Evolutionary conservation across 2,329 filamentous ascomycete genomes (phyloP).

Genomic region (Cordyceps militaris): DNA sequence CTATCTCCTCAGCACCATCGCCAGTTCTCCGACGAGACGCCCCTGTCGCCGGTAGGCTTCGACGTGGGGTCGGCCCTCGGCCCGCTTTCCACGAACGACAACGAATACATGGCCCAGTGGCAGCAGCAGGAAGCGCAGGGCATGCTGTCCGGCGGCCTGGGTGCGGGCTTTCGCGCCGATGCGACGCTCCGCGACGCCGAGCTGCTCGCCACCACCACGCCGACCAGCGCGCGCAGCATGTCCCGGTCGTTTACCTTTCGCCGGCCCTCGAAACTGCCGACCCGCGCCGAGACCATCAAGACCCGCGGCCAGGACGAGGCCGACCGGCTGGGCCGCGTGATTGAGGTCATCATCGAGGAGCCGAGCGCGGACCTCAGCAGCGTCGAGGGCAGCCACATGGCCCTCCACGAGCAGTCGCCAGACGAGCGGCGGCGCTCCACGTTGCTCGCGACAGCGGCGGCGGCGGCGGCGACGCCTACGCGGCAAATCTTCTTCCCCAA

Average conservation of each 20-base stretch:
- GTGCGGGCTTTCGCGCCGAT: slow-evolving; percentile 44
- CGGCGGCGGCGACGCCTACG: slow-evolving; percentile 18
- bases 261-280: slow-evolving; percentile 21
- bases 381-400: slow-evolving; percentile 37
- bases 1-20: slow-evolving; percentile 21
- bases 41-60: slow-evolving; percentile 30
- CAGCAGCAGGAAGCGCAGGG: slow-evolving; percentile 49
- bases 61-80: slow-evolving; percentile 40
- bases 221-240: slow-evolving; percentile 27
- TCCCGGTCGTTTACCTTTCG: slow-evolving; percentile 35
- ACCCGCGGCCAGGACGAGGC: slow-evolving; percentile 51
- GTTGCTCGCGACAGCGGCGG: slow-evolving; percentile 29
- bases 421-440: slow-evolving; percentile 31
- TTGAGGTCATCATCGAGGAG: slow-evolving; percentile 48
- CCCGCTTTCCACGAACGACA: slow-evolving; percentile 37
- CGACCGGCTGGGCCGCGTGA: slow-evolving; percentile 51
- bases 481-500: slow-evolving; percentile 52
- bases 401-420: slow-evolving; percentile 13
- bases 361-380: slow-evolving; percentile 45
- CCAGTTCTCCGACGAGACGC: slow-evolving; percentile 16
- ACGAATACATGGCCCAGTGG: slow-evolving; percentile 36
- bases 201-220: slow-evolving; percentile 36
- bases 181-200: slow-evolving; percentile 42
- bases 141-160: slow-evolving; percentile 51
- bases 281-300: slow-evolving; percentile 36